Evolutionary conservation across 257 asterid genomes (phyloP).

Genomic region (Lavandula angustifolia): DNA sequence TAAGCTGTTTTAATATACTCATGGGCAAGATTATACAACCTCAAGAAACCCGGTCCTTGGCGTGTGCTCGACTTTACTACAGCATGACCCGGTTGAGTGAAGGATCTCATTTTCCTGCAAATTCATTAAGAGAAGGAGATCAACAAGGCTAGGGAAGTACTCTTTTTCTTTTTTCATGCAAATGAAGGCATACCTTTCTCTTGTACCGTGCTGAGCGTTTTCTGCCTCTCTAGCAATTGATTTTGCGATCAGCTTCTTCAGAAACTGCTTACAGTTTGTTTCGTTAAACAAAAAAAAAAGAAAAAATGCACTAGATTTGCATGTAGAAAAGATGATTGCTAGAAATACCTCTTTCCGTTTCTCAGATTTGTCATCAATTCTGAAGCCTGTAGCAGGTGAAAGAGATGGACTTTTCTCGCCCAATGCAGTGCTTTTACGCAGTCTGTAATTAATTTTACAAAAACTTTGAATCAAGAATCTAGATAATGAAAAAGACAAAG

Average conservation of each 20-base stretch:
- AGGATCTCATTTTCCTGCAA: constrained; percentile 35
- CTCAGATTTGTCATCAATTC: constrained; percentile 56
- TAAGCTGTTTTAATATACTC: constrained; percentile 33
- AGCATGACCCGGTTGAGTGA: not conserved
- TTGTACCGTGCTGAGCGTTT: constrained; percentile 41
- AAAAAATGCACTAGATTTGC: constrained; percentile 11
- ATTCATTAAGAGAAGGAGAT: not conserved
- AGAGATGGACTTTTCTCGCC: constrained; percentile 36
- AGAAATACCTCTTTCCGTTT: constrained; percentile 68
- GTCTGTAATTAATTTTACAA: constrained; percentile 38
- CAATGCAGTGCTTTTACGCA: constrained; percentile 40
- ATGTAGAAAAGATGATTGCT: constrained; percentile 8
- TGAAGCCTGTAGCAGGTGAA: constrained; percentile 48
- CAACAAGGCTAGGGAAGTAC: no score
- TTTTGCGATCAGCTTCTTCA: constrained; percentile 57
- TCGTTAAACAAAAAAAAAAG: not conserved
- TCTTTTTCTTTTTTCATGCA: no score
- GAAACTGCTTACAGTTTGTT: constrained; percentile 34
- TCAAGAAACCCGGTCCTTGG: constrained; percentile 23
- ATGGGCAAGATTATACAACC: constrained; percentile 21
- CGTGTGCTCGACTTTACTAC: not conserved
- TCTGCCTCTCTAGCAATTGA: constrained; percentile 59
- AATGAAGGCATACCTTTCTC: constrained; percentile 46
- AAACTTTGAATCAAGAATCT: constrained; percentile 4
- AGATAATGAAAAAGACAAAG: no score